phyloP scores from a whole-genome alignment of 768 basidiomycete genomes.

The Russula sp. region DNA sequence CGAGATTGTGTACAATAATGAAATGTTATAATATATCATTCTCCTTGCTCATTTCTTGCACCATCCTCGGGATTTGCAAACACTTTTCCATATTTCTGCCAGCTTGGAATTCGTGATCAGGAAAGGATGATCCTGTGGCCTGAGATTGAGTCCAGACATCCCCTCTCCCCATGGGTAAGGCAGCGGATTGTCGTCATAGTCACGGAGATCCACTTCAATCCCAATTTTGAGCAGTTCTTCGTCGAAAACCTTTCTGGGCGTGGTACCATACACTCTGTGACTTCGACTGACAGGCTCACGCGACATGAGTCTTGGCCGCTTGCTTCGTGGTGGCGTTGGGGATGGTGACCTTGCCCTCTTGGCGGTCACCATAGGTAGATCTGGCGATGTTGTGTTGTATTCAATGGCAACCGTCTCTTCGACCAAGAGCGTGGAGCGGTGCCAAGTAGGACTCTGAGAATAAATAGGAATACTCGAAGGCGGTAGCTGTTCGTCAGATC shows the following conservation, averaged over 20 bases:
- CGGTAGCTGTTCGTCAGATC: constrained; percentile 1
- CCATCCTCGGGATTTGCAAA: constrained; percentile 18
- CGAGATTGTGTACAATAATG: neutral
- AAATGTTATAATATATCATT: neutral
- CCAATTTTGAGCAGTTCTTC: constrained; percentile 8
- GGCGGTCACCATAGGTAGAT: neutral
- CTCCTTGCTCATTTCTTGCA: neutral
- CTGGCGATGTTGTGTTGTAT: neutral
- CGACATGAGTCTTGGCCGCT: constrained; percentile 10
- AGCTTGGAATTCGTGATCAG: constrained; percentile 12
- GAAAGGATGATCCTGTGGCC: neutral
- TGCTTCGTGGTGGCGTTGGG: neutral
- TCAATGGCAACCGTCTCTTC: neutral
- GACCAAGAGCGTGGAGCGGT: neutral
- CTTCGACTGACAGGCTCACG: neutral
- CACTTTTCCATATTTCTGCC: constrained; percentile 13
- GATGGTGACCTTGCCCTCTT: constrained; percentile 8
- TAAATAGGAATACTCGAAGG: constrained; percentile 17
- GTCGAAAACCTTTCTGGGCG: neutral
- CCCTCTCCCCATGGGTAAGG: constrained; percentile 6
- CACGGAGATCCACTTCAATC: constrained; percentile 9
- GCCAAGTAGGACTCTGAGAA: constrained; percentile 5
- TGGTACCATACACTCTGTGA: neutral
- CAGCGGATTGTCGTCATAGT: constrained; percentile 9
- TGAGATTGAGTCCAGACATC: neutral